Evolutionary conservation across 2,329 filamentous ascomycete species (phyloP), one percentile per base, ranked within the genome.

Genomic region (Xylogone sp.): DNA sequence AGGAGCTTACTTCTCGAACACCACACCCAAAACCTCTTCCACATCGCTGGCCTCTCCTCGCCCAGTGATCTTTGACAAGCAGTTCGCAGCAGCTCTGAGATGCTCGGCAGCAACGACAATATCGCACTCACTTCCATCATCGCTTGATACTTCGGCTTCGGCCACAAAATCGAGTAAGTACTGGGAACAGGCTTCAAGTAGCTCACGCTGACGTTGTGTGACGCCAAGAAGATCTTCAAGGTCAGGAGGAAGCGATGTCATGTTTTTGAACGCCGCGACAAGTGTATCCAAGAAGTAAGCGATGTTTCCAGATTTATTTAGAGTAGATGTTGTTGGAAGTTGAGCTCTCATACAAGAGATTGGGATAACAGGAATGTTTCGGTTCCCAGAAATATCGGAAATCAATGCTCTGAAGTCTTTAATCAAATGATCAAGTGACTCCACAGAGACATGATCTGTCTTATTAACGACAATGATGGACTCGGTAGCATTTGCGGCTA

Each of bases 11-110:
- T 96, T 97, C 69, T 97, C 93, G 72, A 99, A 99, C 3, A 99
- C 92, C 20, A 99, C 92, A 0, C 94, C 94, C 43, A 99, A 72
- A 7, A 99, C 90, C 65, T 97, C 94, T 67, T 99, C 93, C 16
- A 97, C 90, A 69, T 97, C 93, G 2, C 91, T 89, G 42, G 81
- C 82, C 61, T 91, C 89, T 1, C 91, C 92, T 50, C 83, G 83
- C 1, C 94, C 94, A 1, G 91, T 97, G 61, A 97, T 96, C 52
- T 84, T 83, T 2, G 90, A 87, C n/a, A 97, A 75, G 56, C 83
- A 86, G 48, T 86, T 82, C 1, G 90, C 91, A 12, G 91, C 92
- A 58, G 82, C 83, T 43, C 94, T 85, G 50, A 99, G 75, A 65
- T 92, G 84, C 69, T 99, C 94, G 1, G 94, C 94, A 10, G 91